phyloP scores from a whole-genome alignment of 2,329 filamentous ascomycete species.

The Diplodia corticola region DNA sequence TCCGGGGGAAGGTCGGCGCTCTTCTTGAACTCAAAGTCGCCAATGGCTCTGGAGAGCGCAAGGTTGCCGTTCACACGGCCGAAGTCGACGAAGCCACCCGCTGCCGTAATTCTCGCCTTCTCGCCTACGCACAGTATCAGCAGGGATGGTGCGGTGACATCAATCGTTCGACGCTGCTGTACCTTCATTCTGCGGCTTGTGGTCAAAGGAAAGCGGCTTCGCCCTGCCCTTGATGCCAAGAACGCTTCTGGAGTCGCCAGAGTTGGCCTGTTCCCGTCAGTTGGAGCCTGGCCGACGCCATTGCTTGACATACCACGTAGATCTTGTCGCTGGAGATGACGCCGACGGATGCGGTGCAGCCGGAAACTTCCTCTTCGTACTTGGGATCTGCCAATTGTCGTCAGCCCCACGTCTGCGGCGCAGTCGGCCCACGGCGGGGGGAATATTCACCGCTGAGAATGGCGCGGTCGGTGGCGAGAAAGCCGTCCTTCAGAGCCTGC shows the following conservation, averaged over 20 bases:
- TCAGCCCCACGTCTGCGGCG: slow-evolving; percentile 31
- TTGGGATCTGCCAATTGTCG: slow-evolving; percentile 69
- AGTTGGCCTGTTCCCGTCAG: slow-evolving; percentile 71
- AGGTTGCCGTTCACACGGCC: slow-evolving; percentile 98
- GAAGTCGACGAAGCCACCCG: slow-evolving; percentile 97
- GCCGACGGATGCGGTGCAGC: slow-evolving; percentile 91
- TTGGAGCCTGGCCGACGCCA: not conserved
- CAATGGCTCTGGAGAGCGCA: slow-evolving; percentile 92
- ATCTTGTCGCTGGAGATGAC: slow-evolving; percentile 90
- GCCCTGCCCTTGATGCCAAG: slow-evolving; percentile 95
- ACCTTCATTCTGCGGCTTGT: slow-evolving; percentile 99
- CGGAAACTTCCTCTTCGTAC: slow-evolving; percentile 97
- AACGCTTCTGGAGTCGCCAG: slow-evolving; percentile 92
- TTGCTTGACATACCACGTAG: slow-evolving; percentile 73
- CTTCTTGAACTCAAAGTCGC: slow-evolving; percentile 99
- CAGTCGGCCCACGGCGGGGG: not conserved
- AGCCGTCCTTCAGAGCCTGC: slow-evolving; percentile 95
- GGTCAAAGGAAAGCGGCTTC: slow-evolving; percentile 97
- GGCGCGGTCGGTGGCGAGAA: slow-evolving; percentile 91
- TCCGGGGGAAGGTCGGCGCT: slow-evolving; percentile 95
- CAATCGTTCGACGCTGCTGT: slow-evolving; percentile 28
- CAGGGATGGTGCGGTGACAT: slow-evolving; percentile 10
- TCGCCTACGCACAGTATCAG: slow-evolving; percentile 63
- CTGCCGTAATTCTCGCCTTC: slow-evolving; percentile 92
- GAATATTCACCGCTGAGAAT: slow-evolving; percentile 79